A percentile compares a stretch with the other conserved stretches of the same genome.
These are phyloP conservation scores for Polytrichum formosum DNA, from an alignment of 225 moss, liverwort and hornwort species.

Conservation along the genomic window DNA sequence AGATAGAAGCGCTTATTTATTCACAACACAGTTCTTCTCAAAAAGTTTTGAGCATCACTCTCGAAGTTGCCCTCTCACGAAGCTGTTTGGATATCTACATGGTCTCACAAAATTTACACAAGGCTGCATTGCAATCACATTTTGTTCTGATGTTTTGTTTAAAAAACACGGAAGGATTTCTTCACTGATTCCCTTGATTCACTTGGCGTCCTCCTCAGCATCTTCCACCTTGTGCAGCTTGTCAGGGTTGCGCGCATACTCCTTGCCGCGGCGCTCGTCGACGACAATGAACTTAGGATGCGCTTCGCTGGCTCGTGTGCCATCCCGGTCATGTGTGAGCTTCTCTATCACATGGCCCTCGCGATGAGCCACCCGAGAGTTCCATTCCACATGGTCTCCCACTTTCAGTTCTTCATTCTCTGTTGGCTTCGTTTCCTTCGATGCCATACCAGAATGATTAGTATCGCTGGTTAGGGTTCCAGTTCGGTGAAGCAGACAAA, in stretches of 20 bases:
- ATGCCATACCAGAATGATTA: not conserved
- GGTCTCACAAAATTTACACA: too few relatives aligned
- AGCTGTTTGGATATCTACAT: too few relatives aligned
- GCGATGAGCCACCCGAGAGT: constrained; percentile 10
- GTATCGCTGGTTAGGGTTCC: too few relatives aligned
- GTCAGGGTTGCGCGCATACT: constrained; percentile 12
- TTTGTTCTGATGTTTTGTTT: too few relatives aligned
- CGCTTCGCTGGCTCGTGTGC: constrained; percentile 6
- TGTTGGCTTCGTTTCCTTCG: not conserved
- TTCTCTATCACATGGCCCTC: constrained; percentile 10
- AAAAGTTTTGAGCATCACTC: too few relatives aligned
- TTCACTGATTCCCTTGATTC: not conserved
- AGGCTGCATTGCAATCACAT: too few relatives aligned
- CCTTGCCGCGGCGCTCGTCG: constrained; percentile 10
- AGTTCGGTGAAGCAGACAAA: too few relatives aligned
- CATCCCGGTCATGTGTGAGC: constrained; percentile 9
- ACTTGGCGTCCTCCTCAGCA: not conserved
- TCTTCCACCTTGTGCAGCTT: constrained; percentile 10
- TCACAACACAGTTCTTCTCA: too few relatives aligned
- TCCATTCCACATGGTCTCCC: constrained; percentile 9
- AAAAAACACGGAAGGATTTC: too few relatives aligned
- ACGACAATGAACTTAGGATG: constrained; percentile 7
- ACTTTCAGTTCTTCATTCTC: constrained; percentile 1
- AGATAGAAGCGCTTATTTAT: too few relatives aligned
- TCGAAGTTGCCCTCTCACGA: too few relatives aligned